Evolutionary conservation across 1,139 yeast genomes (phyloP).

Genomic region (Candida sp.): DNA sequence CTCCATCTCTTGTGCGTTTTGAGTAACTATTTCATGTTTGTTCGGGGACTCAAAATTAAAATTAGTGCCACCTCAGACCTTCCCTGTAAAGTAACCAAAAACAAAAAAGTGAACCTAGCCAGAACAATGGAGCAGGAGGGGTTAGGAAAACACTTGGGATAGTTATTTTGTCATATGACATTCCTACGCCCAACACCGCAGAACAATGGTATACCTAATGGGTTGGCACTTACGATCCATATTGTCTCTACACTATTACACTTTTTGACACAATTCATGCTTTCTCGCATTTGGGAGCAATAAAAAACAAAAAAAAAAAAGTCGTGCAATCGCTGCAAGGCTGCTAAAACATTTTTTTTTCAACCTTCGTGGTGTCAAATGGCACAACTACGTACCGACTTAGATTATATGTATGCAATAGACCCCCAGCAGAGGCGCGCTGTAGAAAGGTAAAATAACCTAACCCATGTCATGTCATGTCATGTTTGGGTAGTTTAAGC

Average conservation of each 20-base stretch:
- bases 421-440: too few species aligned
- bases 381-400: background rate
- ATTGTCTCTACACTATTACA: background rate
- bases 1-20: background rate
- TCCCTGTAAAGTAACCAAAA: background rate
- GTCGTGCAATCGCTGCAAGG: background rate
- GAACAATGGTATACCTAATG: background rate
- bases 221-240: background rate
- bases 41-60: background rate
- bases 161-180: too few species aligned
- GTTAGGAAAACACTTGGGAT: too few species aligned
- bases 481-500: too few species aligned
- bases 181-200: too few species aligned
- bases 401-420: background rate
- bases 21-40: background rate
- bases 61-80: background rate
- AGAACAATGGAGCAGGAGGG: background rate
- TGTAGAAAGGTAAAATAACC: too few species aligned
- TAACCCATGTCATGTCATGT: too few species aligned
- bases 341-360: too few species aligned
- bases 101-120: background rate
- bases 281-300: background rate
- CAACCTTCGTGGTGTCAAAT: background rate
- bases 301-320: background rate
- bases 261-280: background rate